Evolutionary conservation across 352 stramenopile species (phyloP).

Genomic region (Elongisporangium anandrum): DNA sequence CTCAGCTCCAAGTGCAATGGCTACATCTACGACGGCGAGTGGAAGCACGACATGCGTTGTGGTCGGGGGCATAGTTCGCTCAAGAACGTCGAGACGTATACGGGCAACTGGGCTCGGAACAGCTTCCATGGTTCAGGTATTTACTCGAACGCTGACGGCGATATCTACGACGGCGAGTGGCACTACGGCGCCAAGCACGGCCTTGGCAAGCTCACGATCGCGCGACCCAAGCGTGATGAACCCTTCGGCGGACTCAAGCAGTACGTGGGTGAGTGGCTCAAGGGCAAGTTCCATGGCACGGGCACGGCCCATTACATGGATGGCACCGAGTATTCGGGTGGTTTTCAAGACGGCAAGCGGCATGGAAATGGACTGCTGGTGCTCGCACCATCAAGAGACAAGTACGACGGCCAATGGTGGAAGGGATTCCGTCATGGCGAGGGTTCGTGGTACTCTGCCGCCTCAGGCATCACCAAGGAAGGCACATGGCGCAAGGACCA

Average conservation of each 20-base stretch:
- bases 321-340: constrained; percentile 87
- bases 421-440: constrained; percentile 66
- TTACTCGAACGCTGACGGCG: constrained; percentile 53
- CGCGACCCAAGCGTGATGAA: constrained; percentile 11
- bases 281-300: constrained; percentile 60
- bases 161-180: constrained; percentile 76
- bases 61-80: constrained; percentile 70
- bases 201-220: constrained; percentile 52
- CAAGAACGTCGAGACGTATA: constrained; percentile 70
- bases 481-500: constrained; percentile 57
- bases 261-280: constrained; percentile 63
- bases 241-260: constrained; percentile 47
- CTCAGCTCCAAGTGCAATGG: constrained; percentile 53
- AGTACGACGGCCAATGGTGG: constrained; percentile 76
- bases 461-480: constrained; percentile 61
- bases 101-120: constrained; percentile 58
- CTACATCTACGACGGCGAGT: constrained; percentile 81
- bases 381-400: constrained; percentile 26
- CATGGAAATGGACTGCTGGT: constrained; percentile 67
- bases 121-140: constrained; percentile 60
- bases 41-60: constrained; percentile 60
- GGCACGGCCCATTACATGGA: constrained; percentile 85
- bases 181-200: constrained; percentile 41
- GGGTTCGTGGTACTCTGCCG: constrained; percentile 42
- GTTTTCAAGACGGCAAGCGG: constrained; percentile 63